phyloP scores from a whole-genome alignment of 1,284 basidiomycete species.

The Irpex rosettiformis region DNA sequence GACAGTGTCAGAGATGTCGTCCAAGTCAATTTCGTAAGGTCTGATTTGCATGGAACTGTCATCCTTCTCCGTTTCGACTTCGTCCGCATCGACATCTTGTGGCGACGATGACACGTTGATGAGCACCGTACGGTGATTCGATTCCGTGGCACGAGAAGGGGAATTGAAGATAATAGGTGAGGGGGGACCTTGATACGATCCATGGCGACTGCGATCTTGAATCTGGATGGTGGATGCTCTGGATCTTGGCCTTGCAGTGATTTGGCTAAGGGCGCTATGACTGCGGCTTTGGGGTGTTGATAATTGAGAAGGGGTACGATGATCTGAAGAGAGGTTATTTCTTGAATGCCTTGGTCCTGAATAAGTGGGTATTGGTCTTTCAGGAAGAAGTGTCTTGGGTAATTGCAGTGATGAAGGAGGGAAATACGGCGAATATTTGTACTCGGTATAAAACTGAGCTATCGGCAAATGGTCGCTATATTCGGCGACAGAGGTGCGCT shows the following conservation, averaged over 20 bases:
- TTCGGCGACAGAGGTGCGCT: background rate
- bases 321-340: constrained; percentile 9
- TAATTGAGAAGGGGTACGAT: background rate
- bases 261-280: constrained; percentile 6
- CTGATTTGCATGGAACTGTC: background rate
- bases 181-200: constrained; percentile 16
- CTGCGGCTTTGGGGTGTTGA: constrained; percentile 7
- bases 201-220: constrained; percentile 3
- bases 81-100: background rate
- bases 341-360: constrained; percentile 11
- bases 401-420: constrained; percentile 8
- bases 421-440: background rate
- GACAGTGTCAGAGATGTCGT: constrained; percentile 16
- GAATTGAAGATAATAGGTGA: constrained; percentile 26
- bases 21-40: constrained; percentile 12
- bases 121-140: constrained; percentile 14
- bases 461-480: background rate
- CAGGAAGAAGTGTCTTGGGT: constrained; percentile 10
- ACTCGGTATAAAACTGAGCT: background rate
- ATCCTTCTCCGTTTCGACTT: constrained; percentile 12
- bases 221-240: constrained; percentile 12
- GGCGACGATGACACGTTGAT: constrained; percentile 14
- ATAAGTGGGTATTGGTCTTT: constrained; percentile 6
- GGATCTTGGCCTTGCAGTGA: constrained; percentile 12
- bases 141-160: constrained; percentile 14